Evolutionary conservation across 2,329 filamentous ascomycete species (phyloP), one percentile per base, ranked within the genome.

Genomic region (Xylariaceae sp.): DNA sequence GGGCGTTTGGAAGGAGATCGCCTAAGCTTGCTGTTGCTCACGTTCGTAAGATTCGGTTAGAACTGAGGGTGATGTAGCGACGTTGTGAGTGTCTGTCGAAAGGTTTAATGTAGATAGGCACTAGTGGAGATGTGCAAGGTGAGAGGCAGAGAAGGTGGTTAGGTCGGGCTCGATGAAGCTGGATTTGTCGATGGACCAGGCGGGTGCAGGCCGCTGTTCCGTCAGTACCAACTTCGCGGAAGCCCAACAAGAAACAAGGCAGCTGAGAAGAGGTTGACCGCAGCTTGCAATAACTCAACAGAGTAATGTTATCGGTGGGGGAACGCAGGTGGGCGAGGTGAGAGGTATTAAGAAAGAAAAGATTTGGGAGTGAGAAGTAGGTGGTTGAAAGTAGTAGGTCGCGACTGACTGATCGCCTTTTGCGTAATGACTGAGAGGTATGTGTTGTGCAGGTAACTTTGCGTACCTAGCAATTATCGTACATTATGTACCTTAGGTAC

Each of bases 181-280:
- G 60, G 58, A 53, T 50, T 41, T 30, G 26, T 51, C 59, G 54
- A 56, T 54, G 59, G 60, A 61, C 29, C 56, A 66, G 58, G 55
- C 66, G 64, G 64, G 66, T 68, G 66, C 66, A 68, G 66, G 64
- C 66, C 64, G 63, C 64, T 59, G 63, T 65, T 59, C 64, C 63
- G 58, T 58, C 37, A 35, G 60, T 59, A 48, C 55, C 55, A 60
- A 46, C 23, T 46, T 54, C 30, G 36, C 46, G 57, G 44, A 23
- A 40, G 39, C 29, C 36, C 23, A 42, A 27, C 40, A 39, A 40
- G 47, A 29, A 39, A 40, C 23, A 37, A 50, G 33, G 37, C 20
- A 44, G 15, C 21, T 36, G 40, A 50, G 35, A 18, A 29, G 32
- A 24, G 13, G 9, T 24, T 26, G 23, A 15, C 35, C 26, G 30